Percentiles rank a stretch among this genome's conserved stretches.
Evolutionary conservation across 305 asterid species (phyloP).

Genomic region (Solanum chacoense): DNA sequence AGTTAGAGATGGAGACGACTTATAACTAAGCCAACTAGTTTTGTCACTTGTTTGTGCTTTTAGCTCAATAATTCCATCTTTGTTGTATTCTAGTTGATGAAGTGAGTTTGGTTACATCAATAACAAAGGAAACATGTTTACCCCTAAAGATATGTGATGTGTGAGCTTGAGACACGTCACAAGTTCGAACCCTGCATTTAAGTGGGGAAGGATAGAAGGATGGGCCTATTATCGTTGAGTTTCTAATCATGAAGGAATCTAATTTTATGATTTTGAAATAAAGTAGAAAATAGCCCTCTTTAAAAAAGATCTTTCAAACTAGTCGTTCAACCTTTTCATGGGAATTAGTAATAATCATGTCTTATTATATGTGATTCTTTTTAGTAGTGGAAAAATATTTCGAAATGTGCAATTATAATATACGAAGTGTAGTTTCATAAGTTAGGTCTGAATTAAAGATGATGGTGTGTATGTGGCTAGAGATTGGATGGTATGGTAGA

Average conservation of each 20-base stretch:
- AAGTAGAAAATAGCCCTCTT: not conserved
- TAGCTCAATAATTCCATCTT: not conserved
- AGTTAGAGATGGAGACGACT: not conserved
- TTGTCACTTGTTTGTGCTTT: not conserved
- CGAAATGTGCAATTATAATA: not conserved
- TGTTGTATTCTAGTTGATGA: not conserved
- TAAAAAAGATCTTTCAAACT: not conserved
- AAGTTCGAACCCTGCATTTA: not conserved
- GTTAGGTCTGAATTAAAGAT: rapidly evolving
- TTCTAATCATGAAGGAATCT: not conserved
- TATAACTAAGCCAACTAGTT: not conserved
- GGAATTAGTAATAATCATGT: not conserved
- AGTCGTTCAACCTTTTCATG: not conserved
- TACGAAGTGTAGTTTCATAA: not conserved
- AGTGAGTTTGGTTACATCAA: not conserved
- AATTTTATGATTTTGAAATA: not conserved
- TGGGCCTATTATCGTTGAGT: not conserved
- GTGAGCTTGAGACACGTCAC: not conserved
- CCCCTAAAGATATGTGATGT: not conserved
- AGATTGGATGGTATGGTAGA: not conserved
- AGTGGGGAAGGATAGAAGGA: not conserved
- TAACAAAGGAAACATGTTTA: not conserved
- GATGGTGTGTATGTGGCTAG: not conserved
- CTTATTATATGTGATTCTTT: not conserved
- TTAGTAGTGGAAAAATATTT: not conserved